Evolutionary conservation across 129 eudicot species (phyloP), one percentile per base, ranked within the genome.

Genomic region (Calendula officinalis): DNA sequence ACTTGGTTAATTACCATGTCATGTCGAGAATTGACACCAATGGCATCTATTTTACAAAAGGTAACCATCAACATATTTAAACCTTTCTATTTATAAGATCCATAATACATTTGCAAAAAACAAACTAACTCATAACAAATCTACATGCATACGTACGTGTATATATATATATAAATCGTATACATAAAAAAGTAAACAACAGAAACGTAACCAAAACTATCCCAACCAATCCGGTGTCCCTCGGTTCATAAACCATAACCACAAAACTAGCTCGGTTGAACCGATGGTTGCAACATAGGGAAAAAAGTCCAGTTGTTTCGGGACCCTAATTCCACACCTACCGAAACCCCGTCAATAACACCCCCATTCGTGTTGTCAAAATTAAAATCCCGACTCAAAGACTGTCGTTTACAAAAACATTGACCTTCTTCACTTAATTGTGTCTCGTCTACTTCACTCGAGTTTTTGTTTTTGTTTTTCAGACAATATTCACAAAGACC

Each of bases 261-360:
- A n/a, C n/a, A 22, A 22, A 22, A 22, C 30, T 22, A 22, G 30
- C 1, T 22, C 30, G 30, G 30, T 22, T 22, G 30, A 75, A 82
- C 89, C 8, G 82, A 85, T 54, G 99, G 77, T 36, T 85, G 91
- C 64, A 88, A 66, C 95, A 81, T 70, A 10, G 98, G 96, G 59
- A 88, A 88, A 81, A 92, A 92, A 17, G 85, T 85, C 98, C 98
- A 92, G 83, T 82, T 83, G 63, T 81, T 81, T 34, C 70, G 73
- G 38, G 89, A 73, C 33, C 82, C 94, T n/a, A 58, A 57, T 53
- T 83, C 84, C 30, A 76, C 82, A 7, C 74, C 72, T 22, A 22
- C 30, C 30, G 30, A 22, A 22, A 22, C 30, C 30, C 30, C 30
- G 1, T 22, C 30, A 22, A 22, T 22, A 22, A 22, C 30, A 22